Conservation (phyloP, 129 eudicot genomes). For the carrot (Daucus carota) region DNA sequence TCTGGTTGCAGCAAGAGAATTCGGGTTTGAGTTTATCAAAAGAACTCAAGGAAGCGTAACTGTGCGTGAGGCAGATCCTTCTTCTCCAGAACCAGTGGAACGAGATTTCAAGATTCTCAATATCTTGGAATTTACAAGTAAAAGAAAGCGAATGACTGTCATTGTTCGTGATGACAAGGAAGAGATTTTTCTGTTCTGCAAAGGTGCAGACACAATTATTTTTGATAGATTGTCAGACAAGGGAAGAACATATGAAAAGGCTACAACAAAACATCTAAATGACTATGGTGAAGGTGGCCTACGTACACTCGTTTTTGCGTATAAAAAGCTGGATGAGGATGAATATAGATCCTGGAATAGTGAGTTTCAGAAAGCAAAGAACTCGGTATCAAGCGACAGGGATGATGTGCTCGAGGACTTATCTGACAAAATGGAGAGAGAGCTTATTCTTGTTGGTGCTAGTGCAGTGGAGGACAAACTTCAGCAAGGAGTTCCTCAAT, state of each 20-base stretch:
- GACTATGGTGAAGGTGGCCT: slow-evolving; percentile 15
- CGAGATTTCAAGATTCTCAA: slow-evolving; percentile 24
- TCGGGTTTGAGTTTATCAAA: slow-evolving; percentile 53
- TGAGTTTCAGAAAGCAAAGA: slow-evolving; percentile 10
- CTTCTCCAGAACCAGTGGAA: slow-evolving; percentile 33
- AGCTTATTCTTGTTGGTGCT: slow-evolving; percentile 11
- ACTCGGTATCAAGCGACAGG: neutral
- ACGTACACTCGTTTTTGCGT: slow-evolving; percentile 10
- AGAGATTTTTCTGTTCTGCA: slow-evolving; percentile 5
- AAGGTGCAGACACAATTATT: slow-evolving; percentile 13
- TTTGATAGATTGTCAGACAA: slow-evolving; percentile 9
- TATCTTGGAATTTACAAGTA: slow-evolving; percentile 2
- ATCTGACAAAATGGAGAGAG: slow-evolving; percentile 14
- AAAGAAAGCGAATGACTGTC: slow-evolving; percentile 12
- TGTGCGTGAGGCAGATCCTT: slow-evolving; percentile 36
- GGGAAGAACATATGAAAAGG: slow-evolving; percentile 3
- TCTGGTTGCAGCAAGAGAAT: slow-evolving; percentile 73
- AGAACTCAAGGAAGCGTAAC: slow-evolving; percentile 55
- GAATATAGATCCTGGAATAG: slow-evolving; percentile 6
- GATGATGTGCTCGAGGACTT: slow-evolving; percentile 1
- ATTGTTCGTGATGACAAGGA: slow-evolving; percentile 9
- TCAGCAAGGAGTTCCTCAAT: slow-evolving; percentile 12
- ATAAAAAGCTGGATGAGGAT: slow-evolving; percentile 1
- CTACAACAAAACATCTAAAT: slow-evolving; percentile 5
- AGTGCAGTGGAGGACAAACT: slow-evolving; percentile 14